These are phyloP conservation scores for Erysimum cheiranthoides DNA, from an alignment of 345 rosid species.

Conservation along the genomic window DNA sequence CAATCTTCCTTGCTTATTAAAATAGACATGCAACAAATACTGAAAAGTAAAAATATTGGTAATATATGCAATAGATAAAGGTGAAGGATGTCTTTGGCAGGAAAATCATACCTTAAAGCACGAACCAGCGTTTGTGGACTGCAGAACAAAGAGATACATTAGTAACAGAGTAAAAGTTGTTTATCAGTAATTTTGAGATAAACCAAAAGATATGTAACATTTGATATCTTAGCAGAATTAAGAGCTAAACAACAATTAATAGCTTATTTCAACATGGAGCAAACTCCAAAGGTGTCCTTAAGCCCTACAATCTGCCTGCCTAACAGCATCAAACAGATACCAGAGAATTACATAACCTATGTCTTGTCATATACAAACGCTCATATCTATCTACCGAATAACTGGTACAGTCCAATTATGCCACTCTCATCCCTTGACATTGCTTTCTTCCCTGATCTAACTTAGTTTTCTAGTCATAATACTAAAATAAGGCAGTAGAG, in stretches of 20 bases:
- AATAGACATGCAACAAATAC: constrained; percentile 18
- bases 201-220: constrained; percentile 12
- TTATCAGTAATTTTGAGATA: constrained; percentile 12
- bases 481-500: constrained; percentile 7
- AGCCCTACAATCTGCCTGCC: constrained; percentile 18
- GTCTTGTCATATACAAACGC: constrained; percentile 9
- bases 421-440: neutral
- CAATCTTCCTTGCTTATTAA: neutral
- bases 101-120: constrained; percentile 77
- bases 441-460: constrained; percentile 25
- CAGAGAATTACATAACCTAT: constrained; percentile 3
- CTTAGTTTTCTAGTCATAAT: constrained; percentile 7
- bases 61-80: constrained; percentile 12
- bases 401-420: constrained; percentile 12
- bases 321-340: constrained; percentile 7
- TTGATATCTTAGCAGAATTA: constrained; percentile 18
- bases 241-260: constrained; percentile 3
- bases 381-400: constrained; percentile 15
- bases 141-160: constrained; percentile 51
- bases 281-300: constrained; percentile 6
- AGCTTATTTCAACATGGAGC: constrained; percentile 12
- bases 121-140: constrained; percentile 99
- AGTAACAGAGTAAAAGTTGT: constrained; percentile 30
- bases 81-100: constrained; percentile 1
- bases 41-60: constrained; percentile 7